Base-by-base conservation (phyloP, 2,329 filamentous ascomycete species). In the Calonectria fujianensis region DNA sequence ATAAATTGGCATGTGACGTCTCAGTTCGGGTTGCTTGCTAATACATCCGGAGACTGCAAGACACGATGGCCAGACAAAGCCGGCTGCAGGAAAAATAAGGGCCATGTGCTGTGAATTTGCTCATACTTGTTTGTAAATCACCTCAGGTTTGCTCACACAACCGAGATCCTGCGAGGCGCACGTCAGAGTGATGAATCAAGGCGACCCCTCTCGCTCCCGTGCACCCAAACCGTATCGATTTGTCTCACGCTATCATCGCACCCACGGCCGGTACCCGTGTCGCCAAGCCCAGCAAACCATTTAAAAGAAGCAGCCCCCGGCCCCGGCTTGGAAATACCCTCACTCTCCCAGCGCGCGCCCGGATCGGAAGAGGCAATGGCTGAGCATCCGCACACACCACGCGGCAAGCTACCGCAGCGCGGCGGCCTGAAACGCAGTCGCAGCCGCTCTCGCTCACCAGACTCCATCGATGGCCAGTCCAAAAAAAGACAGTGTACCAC, bases 401-500 rank as follows among this genome's bases (percentile, higher is more conserved):
- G 45, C 29, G 37, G 48, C 29, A 64, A 69, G 24, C 48, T 57
- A 20, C 29, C 65, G 48, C 71, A 69, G 35, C 45, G 48, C n/a
- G 6, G 45, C 27, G 10, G 35, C 13, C 10, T 63, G 7, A 64
- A 70, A 31, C 66, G 54, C 65, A 73, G 51, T 35, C 70, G 52
- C n/a, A 69, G 35, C 27, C 35, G 57, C 57, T 63, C 57, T 27
- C 71, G 35, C 31, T 59, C 71, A 10, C 48, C 31, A n/a, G 64
- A 39, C 11, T 32, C 31, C 18, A 24, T 41, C 31, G 59, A 69
- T 32, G 24, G 18, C 13, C 57, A 66, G 35, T 61, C 52, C 8
- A 52, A 41, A 20, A 73, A 73, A 20, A 69, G 69, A 51, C 57
- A 59, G 54, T 69, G 71, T 27, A 69, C 66, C 31, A 66, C 48